These are phyloP conservation scores for Miamiensis avidus DNA, from an alignment of 169 alveolate species.

Conservation along the genomic window DNA sequence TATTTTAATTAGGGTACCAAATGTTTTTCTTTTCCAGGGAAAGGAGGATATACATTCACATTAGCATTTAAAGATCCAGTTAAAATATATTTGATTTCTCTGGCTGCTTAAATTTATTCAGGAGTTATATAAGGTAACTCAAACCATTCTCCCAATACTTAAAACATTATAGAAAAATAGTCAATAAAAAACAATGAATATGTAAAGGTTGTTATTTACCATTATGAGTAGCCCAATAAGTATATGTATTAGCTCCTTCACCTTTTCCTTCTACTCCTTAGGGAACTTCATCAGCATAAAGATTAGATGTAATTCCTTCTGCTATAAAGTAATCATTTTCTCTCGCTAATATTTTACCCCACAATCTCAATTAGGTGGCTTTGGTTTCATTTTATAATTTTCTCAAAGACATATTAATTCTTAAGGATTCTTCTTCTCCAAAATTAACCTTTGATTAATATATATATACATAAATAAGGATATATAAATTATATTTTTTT, in stretches of 20 bases:
- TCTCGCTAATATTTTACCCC: constrained; percentile 79
- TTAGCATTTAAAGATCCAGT: constrained; percentile 82
- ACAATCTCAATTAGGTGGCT: constrained; percentile 66
- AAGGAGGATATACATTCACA: constrained; percentile 76
- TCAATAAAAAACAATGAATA: neutral
- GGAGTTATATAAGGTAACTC: constrained; percentile 82
- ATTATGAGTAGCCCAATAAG: constrained; percentile 79
- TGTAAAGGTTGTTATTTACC: constrained; percentile 27
- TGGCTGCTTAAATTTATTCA: constrained; percentile 67
- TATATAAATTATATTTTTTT: constrained; percentile 23
- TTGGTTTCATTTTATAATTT: constrained; percentile 62
- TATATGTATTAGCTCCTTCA: constrained; percentile 74
- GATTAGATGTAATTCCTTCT: constrained; percentile 66
- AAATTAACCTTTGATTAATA: constrained; percentile 71
- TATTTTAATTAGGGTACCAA: constrained; percentile 12
- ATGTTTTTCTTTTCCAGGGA: constrained; percentile 86
- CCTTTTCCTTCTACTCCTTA: constrained; percentile 76
- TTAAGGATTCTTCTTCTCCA: constrained; percentile 78
- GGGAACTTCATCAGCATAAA: constrained; percentile 58
- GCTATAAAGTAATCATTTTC: constrained; percentile 75
- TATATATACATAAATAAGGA: constrained; percentile 49
- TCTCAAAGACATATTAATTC: constrained; percentile 61
- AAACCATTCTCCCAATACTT: constrained; percentile 76
- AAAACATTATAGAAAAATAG: neutral
- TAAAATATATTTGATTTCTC: constrained; percentile 73